phyloP scores from a whole-genome alignment of 352 stramenopile species.

The Pythium chondricola region DNA sequence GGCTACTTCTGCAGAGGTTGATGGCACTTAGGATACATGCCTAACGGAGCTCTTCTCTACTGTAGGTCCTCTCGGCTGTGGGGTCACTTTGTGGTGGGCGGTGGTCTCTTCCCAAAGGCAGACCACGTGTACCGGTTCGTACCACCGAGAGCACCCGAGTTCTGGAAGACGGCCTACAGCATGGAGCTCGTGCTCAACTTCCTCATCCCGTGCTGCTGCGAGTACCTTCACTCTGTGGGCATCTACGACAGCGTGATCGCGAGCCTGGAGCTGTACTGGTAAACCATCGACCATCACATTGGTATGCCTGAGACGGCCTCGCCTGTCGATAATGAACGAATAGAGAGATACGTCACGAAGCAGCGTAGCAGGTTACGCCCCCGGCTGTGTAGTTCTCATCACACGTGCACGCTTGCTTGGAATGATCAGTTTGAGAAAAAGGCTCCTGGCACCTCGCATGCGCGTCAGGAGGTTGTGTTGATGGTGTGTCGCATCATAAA shows the following conservation, averaged over 20 bases:
- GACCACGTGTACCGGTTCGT: conserved; percentile 80
- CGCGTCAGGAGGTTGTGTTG: too few species aligned
- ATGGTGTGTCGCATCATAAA: too few species aligned
- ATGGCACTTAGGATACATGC: too few species aligned
- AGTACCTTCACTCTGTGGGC: conserved; percentile 29
- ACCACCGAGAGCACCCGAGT: conserved; percentile 60
- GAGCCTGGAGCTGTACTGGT: conserved; percentile 8
- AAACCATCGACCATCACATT: neutral
- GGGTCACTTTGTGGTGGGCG: conserved; percentile 70
- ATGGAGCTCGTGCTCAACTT: conserved; percentile 81
- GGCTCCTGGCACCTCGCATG: too few species aligned
- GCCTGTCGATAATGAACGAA: too few species aligned
- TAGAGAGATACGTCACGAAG: too few species aligned
- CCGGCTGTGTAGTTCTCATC: too few species aligned
- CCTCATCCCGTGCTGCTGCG: conserved; percentile 68
- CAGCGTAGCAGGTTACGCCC: too few species aligned
- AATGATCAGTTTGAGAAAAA: too few species aligned
- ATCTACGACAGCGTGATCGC: conserved; percentile 19
- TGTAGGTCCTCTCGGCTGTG: conserved; percentile 64
- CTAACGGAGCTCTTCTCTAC: too few species aligned
- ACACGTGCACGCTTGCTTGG: too few species aligned
- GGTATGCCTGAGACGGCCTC: neutral
- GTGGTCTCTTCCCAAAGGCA: conserved; percentile 62
- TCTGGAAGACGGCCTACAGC: conserved; percentile 73
- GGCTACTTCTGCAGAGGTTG: too few species aligned